Evolutionary conservation across 257 asterid genomes (phyloP), one percentile per base, ranked within the genome.

Genomic region (Craterostigma plantagineum): DNA sequence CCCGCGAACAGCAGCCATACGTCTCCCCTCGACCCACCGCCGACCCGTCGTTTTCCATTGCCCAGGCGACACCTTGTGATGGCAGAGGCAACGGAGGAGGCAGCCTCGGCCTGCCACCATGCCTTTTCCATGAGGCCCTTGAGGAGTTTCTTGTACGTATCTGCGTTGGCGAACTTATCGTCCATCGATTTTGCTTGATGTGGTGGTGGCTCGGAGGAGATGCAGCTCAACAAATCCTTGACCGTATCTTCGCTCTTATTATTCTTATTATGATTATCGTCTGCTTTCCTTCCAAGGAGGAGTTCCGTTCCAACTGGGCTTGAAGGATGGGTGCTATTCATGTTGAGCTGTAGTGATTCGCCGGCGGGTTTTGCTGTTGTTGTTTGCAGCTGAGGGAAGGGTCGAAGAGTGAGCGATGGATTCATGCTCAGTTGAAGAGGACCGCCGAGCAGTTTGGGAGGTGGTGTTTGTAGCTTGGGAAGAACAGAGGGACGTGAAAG

Each of bases 81-180:
- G 18, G 95, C 74, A 1, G 86, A 66, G 35, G 98, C 93, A 18
- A 87, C 79, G 0, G 66, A 59, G 3, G 86, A 59, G 27, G 95
- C 83, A 0, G 98, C 95, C 18, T 82, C 93, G 4, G 69, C 69
- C 57, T 87, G 95, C 98, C 98, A 87, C 98, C 98, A 87, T 1
- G 95, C 93, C 42, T 63, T 70, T 64, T 69, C 93, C 95, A 79
- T 76, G 35, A 87, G 79, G 36, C 83, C 82, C 63, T 79, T 79
- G 51, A 74, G 76, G 48, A 87, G 92, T 61, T 66, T 79, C 18
- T 87, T 87, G 69, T 69, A 87, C 0, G 81, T 56, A 48, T 76
- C 90, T 11, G 77, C 78, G 35, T 55, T 63, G 7, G 76, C 69
- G 37, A 75, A 73, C 46, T 75, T 85, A 51, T 72, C 85, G 36